Evolutionary conservation across 148 eudicot genomes (phyloP).

Genomic region (Vaccinium myrtillus): DNA sequence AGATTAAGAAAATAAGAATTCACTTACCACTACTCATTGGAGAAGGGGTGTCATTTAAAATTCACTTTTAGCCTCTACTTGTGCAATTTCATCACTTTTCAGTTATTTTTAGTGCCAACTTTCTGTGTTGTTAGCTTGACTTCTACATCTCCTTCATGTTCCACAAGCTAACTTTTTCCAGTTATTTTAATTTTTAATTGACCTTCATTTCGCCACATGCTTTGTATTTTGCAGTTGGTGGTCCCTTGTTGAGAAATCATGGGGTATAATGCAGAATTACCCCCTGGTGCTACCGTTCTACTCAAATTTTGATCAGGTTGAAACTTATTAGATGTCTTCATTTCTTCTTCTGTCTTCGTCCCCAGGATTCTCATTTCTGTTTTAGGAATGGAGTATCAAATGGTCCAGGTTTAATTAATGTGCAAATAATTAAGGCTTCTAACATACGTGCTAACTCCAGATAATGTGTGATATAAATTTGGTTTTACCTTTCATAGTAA

Average conservation of each 20-base stretch:
- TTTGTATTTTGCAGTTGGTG: constrained; percentile 54
- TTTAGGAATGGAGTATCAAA: constrained; percentile 32
- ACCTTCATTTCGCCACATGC: constrained; percentile 6
- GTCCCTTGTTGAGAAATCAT: constrained; percentile 60
- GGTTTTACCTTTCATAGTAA: not conserved
- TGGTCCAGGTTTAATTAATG: constrained; percentile 13
- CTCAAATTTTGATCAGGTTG: constrained; percentile 65
- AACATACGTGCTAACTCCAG: not conserved
- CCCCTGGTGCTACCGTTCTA: constrained; percentile 55
- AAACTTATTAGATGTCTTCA: not conserved
- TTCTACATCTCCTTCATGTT: not conserved
- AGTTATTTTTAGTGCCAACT: not conserved
- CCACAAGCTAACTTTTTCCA: not conserved
- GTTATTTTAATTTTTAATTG: constrained; percentile 5
- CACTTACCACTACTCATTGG: not conserved
- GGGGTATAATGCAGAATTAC: constrained; percentile 53
- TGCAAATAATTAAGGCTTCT: not conserved
- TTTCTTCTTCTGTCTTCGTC: not conserved
- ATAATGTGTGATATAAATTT: not conserved
- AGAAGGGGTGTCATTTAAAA: not conserved
- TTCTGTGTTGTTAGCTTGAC: not conserved
- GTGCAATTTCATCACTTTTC: not conserved
- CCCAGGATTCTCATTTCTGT: not conserved
- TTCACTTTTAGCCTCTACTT: not conserved
- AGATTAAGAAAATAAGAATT: constrained; percentile 2